phyloP scores from a whole-genome alignment of 305 asterid genomes.

The Andrographis paniculata region DNA sequence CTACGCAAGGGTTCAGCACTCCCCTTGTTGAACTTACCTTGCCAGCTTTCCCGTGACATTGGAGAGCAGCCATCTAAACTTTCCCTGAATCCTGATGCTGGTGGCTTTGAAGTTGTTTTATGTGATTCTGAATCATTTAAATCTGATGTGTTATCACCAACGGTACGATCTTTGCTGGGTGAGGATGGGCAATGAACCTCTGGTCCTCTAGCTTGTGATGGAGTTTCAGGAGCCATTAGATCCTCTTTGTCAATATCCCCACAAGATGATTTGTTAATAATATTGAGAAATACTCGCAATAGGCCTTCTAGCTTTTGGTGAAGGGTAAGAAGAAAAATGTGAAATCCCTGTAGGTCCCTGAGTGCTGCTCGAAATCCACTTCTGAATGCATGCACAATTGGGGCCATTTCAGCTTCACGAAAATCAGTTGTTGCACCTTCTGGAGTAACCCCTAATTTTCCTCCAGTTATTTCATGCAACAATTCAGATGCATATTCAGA shows the following conservation, averaged over 20 bases:
- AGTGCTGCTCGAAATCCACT: constrained; percentile 89
- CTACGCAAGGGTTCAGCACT: constrained; percentile 69
- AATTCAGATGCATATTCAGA: constrained; percentile 66
- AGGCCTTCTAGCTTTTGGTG: constrained; percentile 82
- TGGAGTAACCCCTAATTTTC: constrained; percentile 56
- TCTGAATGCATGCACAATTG: constrained; percentile 64
- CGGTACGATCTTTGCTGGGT: constrained; percentile 47
- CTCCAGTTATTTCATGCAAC: constrained; percentile 73
- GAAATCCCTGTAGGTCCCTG: constrained; percentile 91
- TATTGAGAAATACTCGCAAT: constrained; percentile 58
- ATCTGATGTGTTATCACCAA: constrained; percentile 42
- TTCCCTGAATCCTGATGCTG: constrained; percentile 61
- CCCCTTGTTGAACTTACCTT: constrained; percentile 54
- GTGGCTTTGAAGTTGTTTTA: constrained; percentile 34
- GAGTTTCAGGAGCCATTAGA: constrained; percentile 48
- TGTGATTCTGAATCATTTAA: constrained; percentile 49
- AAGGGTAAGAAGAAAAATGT: constrained; percentile 84
- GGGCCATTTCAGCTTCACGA: constrained; percentile 37
- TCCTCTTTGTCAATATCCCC: constrained; percentile 81
- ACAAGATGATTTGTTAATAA: constrained; percentile 48
- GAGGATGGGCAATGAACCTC: constrained; percentile 39
- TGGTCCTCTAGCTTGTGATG: constrained; percentile 37
- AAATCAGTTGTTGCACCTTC: constrained; percentile 30
- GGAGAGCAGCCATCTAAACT: constrained; percentile 62
- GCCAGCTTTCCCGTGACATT: constrained; percentile 63